Evolutionary conservation across 1,139 yeast genomes (phyloP).

Genomic region (Diutina siamensis): DNA sequence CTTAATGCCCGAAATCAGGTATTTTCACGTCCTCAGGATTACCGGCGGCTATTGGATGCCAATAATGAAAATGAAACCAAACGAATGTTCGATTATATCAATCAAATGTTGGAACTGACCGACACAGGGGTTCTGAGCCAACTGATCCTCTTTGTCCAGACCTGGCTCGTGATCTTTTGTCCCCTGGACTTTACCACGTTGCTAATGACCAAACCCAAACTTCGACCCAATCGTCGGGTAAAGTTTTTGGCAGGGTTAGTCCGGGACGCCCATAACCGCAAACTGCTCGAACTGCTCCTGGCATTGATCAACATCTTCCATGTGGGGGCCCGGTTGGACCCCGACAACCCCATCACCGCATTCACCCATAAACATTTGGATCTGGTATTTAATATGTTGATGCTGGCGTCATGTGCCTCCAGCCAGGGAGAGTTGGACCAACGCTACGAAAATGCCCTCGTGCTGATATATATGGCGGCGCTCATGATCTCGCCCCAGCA

Average conservation of each 20-base stretch:
- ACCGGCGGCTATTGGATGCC: not conserved
- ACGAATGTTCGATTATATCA: not conserved
- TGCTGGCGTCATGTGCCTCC: not conserved
- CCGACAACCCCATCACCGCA: slow-evolving; percentile 7
- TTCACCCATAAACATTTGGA: not conserved
- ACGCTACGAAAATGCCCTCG: slow-evolving; percentile 17
- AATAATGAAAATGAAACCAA: not conserved
- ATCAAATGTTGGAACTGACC: not conserved
- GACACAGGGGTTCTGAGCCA: not conserved
- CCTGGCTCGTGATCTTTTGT: slow-evolving; percentile 26
- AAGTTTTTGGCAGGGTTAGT: slow-evolving; percentile 22
- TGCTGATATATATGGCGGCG: slow-evolving; percentile 32
- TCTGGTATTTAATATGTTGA: not conserved
- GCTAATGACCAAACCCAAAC: slow-evolving; percentile 20
- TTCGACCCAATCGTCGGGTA: slow-evolving; percentile 25
- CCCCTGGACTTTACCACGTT: slow-evolving; percentile 27
- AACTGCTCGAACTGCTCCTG: slow-evolving; percentile 33
- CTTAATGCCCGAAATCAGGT: not conserved
- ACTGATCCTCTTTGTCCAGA: slow-evolving; percentile 8
- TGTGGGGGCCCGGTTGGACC: slow-evolving; percentile 28
- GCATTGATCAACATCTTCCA: slow-evolving; percentile 29
- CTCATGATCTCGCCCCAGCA: slow-evolving; percentile 27
- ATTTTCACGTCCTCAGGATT: not conserved
- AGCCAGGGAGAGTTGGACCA: no score
- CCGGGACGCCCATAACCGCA: slow-evolving; percentile 22